These are phyloP conservation scores for Russula sp. DNA, from an alignment of 768 basidiomycete species.

Conservation along the genomic window DNA sequence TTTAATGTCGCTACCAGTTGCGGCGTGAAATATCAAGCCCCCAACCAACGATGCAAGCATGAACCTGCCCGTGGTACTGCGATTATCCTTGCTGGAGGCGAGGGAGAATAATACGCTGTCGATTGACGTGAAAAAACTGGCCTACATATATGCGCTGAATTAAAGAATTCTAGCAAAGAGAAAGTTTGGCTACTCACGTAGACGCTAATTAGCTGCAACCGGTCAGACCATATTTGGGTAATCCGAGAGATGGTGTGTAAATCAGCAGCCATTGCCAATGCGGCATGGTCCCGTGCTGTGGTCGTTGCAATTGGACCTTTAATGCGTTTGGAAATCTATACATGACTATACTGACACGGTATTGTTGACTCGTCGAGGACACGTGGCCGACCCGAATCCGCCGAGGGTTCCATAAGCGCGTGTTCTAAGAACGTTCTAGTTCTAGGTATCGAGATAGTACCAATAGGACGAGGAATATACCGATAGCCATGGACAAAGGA, in stretches of 20 bases:
- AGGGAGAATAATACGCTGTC: slow-evolving; percentile 18
- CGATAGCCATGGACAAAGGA: neutral
- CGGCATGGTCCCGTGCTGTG: neutral
- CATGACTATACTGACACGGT: too few relatives aligned
- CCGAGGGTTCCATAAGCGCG: neutral
- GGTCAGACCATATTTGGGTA: slow-evolving; percentile 16
- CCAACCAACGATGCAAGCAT: slow-evolving; percentile 13
- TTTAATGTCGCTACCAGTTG: slow-evolving; percentile 1
- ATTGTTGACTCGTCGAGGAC: neutral
- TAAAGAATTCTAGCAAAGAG: neutral
- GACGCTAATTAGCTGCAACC: slow-evolving; percentile 13
- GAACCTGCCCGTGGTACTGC: neutral
- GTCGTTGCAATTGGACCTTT: neutral
- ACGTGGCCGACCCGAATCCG: neutral
- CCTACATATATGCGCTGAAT: slow-evolving; percentile 2
- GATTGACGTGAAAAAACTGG: slow-evolving; percentile 18
- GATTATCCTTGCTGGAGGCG: neutral
- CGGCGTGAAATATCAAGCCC: slow-evolving; percentile 16
- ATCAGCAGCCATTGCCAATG: slow-evolving; percentile 5
- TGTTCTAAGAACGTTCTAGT: neutral
- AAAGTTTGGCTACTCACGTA: slow-evolving; percentile 1
- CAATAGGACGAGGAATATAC: neutral
- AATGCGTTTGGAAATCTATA: neutral
- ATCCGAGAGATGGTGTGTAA: slow-evolving; percentile 9
- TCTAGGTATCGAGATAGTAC: neutral